Conservation (phyloP, 2,329 filamentous ascomycete genomes). For the Cladosporium sp. region DNA sequence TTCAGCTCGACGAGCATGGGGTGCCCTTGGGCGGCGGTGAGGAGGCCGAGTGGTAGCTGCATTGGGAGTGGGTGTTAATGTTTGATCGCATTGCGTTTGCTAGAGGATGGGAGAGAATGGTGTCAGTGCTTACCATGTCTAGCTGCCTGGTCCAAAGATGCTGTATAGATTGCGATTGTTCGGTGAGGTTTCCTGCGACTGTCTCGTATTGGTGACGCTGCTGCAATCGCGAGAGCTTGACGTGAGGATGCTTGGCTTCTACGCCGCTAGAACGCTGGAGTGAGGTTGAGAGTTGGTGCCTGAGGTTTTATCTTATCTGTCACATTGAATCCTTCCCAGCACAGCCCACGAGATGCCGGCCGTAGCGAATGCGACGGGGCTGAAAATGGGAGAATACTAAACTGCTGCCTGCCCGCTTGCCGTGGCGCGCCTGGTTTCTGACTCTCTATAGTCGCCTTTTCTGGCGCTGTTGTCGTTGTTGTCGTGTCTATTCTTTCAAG, state of each 20-base stretch:
- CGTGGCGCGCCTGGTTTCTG: too few species aligned
- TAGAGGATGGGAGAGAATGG: slow-evolving; percentile 15
- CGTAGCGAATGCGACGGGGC: too few species aligned
- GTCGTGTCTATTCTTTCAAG: too few species aligned
- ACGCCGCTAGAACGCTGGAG: background rate
- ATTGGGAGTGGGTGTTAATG: background rate
- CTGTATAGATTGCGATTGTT: background rate
- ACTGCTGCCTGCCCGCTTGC: too few species aligned
- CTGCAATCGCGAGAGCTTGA: background rate
- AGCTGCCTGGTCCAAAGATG: background rate
- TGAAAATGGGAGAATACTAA: too few species aligned
- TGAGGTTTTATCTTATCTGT: too few species aligned
- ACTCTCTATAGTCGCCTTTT: too few species aligned
- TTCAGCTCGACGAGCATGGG: slow-evolving; percentile 98
- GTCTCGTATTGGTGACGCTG: background rate
- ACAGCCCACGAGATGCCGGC: too few species aligned
- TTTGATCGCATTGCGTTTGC: slow-evolving; percentile 17
- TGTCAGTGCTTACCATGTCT: slow-evolving; percentile 21
- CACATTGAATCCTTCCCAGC: too few species aligned
- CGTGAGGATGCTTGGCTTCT: too few species aligned
- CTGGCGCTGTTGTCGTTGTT: too few species aligned
- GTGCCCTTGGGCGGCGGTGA: slow-evolving; percentile 94
- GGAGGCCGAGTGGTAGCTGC: slow-evolving; percentile 69
- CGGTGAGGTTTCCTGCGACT: background rate
- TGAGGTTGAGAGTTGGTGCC: too few species aligned